phyloP scores from a whole-genome alignment of 1,284 basidiomycete species.

The Pterulicium gracile region DNA sequence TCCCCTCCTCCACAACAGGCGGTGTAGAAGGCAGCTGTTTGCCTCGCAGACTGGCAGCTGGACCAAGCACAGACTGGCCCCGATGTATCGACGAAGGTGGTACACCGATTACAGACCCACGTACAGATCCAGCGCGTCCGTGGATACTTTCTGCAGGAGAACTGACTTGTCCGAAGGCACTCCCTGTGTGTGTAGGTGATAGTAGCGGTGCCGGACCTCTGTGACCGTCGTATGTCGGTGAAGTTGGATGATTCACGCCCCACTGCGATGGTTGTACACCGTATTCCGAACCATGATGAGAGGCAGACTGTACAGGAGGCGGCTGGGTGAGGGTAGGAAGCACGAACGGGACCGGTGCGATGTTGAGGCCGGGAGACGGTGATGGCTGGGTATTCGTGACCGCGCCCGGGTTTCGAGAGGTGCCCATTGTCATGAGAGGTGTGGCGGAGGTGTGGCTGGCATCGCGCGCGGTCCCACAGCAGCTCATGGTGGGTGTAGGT shows the following conservation, averaged over 20 bases:
- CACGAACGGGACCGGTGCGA: background rate
- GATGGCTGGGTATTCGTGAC: background rate
- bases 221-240: background rate
- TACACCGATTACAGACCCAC: background rate
- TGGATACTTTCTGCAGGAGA: no score
- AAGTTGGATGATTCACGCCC: background rate
- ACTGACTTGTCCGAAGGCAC: background rate
- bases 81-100: background rate
- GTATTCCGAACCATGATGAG: background rate
- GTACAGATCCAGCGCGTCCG: background rate
- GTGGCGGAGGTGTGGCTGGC: background rate
- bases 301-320: background rate
- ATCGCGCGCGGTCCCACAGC: background rate
- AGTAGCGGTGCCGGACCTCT: background rate
- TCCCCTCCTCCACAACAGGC: conserved; percentile 37
- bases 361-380: background rate
- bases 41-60: background rate
- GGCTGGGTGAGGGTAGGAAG: background rate
- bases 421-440: background rate
- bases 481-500: background rate
- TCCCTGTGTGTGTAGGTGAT: background rate
- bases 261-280: background rate
- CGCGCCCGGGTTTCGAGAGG: background rate
- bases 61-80: background rate
- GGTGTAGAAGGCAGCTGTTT: conserved; percentile 3